These are phyloP conservation scores for Arthrobotrys iridis DNA, from an alignment of 2,329 filamentous ascomycete genomes.

Conservation along the genomic window DNA sequence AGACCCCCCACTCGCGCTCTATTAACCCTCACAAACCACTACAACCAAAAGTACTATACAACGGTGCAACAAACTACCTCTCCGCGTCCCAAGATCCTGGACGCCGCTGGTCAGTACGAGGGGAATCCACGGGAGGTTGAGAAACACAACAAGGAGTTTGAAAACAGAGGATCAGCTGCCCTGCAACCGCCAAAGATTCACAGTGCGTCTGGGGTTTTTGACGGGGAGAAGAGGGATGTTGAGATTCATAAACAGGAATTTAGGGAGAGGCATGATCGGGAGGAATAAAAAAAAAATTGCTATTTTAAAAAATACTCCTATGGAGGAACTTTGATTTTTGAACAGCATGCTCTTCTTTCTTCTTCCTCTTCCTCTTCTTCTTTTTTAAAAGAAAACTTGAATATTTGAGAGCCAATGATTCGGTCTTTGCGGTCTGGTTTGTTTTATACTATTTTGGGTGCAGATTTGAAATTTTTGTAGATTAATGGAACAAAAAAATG, in stretches of 20 bases:
- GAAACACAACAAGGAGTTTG: constrained; percentile 12
- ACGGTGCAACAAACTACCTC: constrained; percentile 7
- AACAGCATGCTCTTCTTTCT: neutral
- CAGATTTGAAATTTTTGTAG: no score
- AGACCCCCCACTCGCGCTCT: neutral
- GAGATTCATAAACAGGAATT: constrained; percentile 46
- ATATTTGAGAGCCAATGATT: neutral
- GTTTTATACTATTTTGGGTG: no score
- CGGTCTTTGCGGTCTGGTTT: neutral
- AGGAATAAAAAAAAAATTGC: neutral
- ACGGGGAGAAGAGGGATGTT: constrained; percentile 36
- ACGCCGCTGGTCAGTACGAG: constrained; percentile 13
- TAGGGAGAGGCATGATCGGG: constrained; percentile 33
- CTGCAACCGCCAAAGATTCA: constrained; percentile 18
- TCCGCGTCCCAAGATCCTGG: constrained; percentile 26
- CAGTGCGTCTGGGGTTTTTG: constrained; percentile 14
- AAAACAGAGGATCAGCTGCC: neutral
- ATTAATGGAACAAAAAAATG: no score
- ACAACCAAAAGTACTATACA: neutral
- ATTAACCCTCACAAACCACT: neutral
- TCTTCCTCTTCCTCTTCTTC: neutral
- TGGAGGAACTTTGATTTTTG: neutral
- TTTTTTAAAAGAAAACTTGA: no score
- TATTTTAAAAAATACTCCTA: no score
- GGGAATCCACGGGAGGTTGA: constrained; percentile 15